Evolutionary conservation across 2,329 filamentous ascomycete species (phyloP), one percentile per base, ranked within the genome.

Genomic region (Colletotrichum sp.): DNA sequence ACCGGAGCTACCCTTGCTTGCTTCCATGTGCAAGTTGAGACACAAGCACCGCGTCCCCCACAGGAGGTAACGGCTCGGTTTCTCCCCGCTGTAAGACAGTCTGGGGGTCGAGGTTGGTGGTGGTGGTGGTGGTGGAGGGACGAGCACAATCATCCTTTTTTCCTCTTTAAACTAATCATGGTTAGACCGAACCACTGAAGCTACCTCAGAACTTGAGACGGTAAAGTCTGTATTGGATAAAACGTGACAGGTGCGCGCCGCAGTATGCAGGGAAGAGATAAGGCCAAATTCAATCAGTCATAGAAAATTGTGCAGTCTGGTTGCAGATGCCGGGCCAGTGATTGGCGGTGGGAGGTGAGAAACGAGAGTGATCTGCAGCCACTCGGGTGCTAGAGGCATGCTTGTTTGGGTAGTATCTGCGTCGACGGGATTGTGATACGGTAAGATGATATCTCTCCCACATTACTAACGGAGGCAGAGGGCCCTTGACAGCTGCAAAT

Each of bases 261-360:
- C 32, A 21, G 64, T 16, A 60, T 69, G 70, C 43, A 57, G 38
- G 26, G 18, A 18, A 70, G 38, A 77, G 74, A 77, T 77, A 77
- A 77, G 76, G 67, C 73, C 60, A 43, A 63, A 72, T 74, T 77
- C 60, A 66, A 77, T 74, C 73, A 73, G 69, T 77, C 76, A 77
- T 77, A 76, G 69, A 77, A 48, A 77, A 70, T 67, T 61, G 38
- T 55, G 72, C 43, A 32, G 68, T 64, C n/a, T 38, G 43, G 65
- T n/a, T 34, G 64, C 48, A 48, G 15, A 10, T 60, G 43, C 26
- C 26, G 67, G 15, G 26, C 68, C 68, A 64, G 60, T 71, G 38
- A 30, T 24, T 36, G n/a, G n/a, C 30, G n/a, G n/a, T 9, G 18
- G n/a, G 12, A 26, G n/a, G 16, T 58, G 24, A 13, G 28, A 36